Percentiles rank a stretch among this genome's conserved stretches.
Conservation (phyloP, 495 filamentous ascomycete genomes). For the Cladorrhinum samala region DNA sequence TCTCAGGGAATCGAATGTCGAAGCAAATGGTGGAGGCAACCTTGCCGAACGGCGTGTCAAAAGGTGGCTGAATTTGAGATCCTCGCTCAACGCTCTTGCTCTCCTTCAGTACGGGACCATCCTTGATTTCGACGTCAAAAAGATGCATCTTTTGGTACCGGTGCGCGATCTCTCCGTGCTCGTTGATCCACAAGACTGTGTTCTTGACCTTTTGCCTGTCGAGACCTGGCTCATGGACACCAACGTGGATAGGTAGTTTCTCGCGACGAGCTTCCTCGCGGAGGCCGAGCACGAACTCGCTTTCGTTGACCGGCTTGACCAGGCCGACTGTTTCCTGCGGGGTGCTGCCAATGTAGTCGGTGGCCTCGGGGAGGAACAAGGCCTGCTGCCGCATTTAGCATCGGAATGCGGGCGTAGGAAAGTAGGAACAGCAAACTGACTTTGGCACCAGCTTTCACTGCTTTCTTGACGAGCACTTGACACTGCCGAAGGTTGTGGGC, state of each 20-base stretch:
- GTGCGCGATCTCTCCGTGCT: constrained; percentile 30
- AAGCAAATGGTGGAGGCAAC: constrained; percentile 83
- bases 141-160: constrained; percentile 54
- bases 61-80: constrained; percentile 47
- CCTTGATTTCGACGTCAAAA: constrained; percentile 36
- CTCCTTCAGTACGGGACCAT: constrained; percentile 24
- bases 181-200: constrained; percentile 42
- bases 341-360: constrained; percentile 74
- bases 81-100: constrained; percentile 30
- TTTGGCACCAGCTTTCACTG: constrained; percentile 68
- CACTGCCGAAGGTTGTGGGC: constrained; percentile 73
- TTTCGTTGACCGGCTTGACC: constrained; percentile 45
- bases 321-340: constrained; percentile 61
- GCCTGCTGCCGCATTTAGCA: constrained; percentile 40
- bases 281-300: constrained; percentile 66
- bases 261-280: constrained; percentile 55
- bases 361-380: constrained; percentile 88
- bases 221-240: constrained; percentile 54
- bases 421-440: constrained; percentile 34
- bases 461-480: constrained; percentile 61
- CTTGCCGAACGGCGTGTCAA: constrained; percentile 64
- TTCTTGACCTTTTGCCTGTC: constrained; percentile 35
- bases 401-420: not conserved
- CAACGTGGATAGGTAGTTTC: constrained; percentile 72
- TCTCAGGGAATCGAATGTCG: constrained; percentile 83